Base-by-base conservation (phyloP, 2,329 filamentous ascomycete species). In the Pseudofabraea citricarpa region DNA sequence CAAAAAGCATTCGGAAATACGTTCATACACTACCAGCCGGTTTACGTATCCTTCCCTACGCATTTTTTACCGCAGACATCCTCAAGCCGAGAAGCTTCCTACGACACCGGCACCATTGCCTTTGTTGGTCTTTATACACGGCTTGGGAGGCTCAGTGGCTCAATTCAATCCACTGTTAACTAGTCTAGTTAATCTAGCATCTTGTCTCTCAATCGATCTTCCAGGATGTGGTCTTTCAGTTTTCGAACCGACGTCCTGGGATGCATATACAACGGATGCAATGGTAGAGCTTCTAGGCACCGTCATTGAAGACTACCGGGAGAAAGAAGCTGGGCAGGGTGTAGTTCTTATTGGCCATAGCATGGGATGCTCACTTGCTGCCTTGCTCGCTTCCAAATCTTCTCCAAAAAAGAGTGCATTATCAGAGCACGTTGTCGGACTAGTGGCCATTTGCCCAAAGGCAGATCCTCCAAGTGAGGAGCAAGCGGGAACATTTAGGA, bases 41-140 rank as follows among this genome's bases (percentile, higher is more conserved):
- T 82, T 65, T 38, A 82, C 77, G 7, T 97, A 96, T 61, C 76
- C 81, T 2, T 77, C 75, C 23, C 75, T 97, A 50, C 81, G 91
- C 44, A 82, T 90, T 33, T 96, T 97, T 64, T 90, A 85, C 66
- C 79, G 85, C 44, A 79, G 79, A 43, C 93, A 96, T 65, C 77
- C 82, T 16, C 89, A 96, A 58, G 81, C 83, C n/a, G 78, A 83
- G 47, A 87, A 93, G 62, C 74, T 97, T 4, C 89, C 88, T 3
- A 75, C 72, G 32, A 74, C 81, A 48, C 87, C 88, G 1, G 74
- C 77, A 1, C 83, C 87, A 0, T 67, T 96, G 9, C 93, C 93
- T 1, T 69, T 98, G 8, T 69, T 97, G 3, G 90, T 97, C 33
- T 95, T 94, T 60, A 74, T 97, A 45, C 93, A 97, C 59, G 93